phyloP scores from a whole-genome alignment of 805 yeast genomes.

The Wickerhamiella sorbophila region DNA sequence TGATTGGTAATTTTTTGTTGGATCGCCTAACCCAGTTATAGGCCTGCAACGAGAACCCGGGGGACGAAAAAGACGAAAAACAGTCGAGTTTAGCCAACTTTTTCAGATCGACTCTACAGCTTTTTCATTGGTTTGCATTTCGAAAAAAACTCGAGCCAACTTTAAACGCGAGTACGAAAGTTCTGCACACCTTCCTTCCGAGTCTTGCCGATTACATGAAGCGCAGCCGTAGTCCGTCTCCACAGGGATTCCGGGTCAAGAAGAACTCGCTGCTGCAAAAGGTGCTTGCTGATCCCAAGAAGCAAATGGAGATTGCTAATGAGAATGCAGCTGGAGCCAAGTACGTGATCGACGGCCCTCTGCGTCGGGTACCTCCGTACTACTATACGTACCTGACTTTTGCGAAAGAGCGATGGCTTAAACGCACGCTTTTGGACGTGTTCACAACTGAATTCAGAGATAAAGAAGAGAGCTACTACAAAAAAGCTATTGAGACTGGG shows the following conservation, averaged over 20 bases:
- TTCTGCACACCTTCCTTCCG: too few species aligned
- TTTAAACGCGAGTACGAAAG: too few species aligned
- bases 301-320: constrained; percentile 15
- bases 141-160: too few species aligned
- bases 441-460: constrained; percentile 79
- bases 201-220: background rate
- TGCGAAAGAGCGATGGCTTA: constrained; percentile 87
- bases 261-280: constrained; percentile 16
- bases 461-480: constrained; percentile 52
- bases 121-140: too few species aligned
- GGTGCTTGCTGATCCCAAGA: constrained; percentile 16
- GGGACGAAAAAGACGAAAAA: too few species aligned
- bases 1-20: background rate
- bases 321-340: constrained; percentile 20
- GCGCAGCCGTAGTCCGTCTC: background rate
- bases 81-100: too few species aligned
- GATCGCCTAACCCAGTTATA: too few species aligned
- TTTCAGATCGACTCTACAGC: too few species aligned
- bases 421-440: constrained; percentile 62
- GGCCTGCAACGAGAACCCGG: too few species aligned
- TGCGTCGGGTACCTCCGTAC: constrained; percentile 71
- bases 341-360: constrained; percentile 28
- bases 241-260: constrained; percentile 13
- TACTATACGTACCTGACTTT: constrained; percentile 79
- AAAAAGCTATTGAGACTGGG: constrained; percentile 54